These are phyloP conservation scores for Termitomyces sp. DNA, from an alignment of 768 basidiomycete species.

Conservation along the genomic window DNA sequence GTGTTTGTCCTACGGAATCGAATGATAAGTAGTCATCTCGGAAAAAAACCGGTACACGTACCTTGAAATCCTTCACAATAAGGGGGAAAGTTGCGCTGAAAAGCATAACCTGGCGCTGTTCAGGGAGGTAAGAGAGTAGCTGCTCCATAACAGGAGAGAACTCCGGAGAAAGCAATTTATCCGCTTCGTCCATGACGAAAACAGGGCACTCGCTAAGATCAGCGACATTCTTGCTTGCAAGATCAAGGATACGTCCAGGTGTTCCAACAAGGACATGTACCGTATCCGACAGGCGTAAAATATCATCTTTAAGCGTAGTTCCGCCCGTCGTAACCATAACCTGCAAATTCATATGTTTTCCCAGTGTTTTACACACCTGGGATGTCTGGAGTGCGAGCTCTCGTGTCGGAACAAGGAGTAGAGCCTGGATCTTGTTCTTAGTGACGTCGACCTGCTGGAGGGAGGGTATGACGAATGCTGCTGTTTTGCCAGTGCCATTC, in stretches of 20 bases:
- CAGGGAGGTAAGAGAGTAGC: slow-evolving; percentile 77
- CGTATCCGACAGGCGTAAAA: slow-evolving; percentile 80
- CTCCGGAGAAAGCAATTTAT: slow-evolving; percentile 95
- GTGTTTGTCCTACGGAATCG: slow-evolving; percentile 72
- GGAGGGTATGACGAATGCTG: slow-evolving; percentile 97
- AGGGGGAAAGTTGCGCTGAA: slow-evolving; percentile 99
- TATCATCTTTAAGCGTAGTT: slow-evolving; percentile 97
- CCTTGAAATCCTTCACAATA: slow-evolving; percentile 99
- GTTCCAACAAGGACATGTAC: slow-evolving; percentile 98
- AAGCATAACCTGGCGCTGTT: slow-evolving; percentile 93
- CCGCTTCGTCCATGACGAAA: slow-evolving; percentile 99
- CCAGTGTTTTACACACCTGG: slow-evolving; percentile 97
- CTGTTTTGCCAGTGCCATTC: slow-evolving; percentile 97
- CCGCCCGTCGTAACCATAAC: slow-evolving; percentile 99
- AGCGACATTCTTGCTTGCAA: slow-evolving; percentile 89
- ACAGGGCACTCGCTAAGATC: slow-evolving; percentile 92
- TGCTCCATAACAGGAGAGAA: slow-evolving; percentile 99
- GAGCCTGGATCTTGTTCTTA: slow-evolving; percentile 88
- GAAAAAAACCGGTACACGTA: slow-evolving; percentile 20
- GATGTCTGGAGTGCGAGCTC: slow-evolving; percentile 97
- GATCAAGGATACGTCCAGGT: slow-evolving; percentile 91
- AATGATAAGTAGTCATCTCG: slow-evolving; percentile 5
- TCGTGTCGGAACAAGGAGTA: slow-evolving; percentile 96
- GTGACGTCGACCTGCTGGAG: slow-evolving; percentile 86
- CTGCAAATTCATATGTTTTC: slow-evolving; percentile 92